Evolutionary conservation across 73 alveolate genomes (phyloP), one percentile per base, ranked within the genome.

Genomic region (Blepharisma stoltei): DNA sequence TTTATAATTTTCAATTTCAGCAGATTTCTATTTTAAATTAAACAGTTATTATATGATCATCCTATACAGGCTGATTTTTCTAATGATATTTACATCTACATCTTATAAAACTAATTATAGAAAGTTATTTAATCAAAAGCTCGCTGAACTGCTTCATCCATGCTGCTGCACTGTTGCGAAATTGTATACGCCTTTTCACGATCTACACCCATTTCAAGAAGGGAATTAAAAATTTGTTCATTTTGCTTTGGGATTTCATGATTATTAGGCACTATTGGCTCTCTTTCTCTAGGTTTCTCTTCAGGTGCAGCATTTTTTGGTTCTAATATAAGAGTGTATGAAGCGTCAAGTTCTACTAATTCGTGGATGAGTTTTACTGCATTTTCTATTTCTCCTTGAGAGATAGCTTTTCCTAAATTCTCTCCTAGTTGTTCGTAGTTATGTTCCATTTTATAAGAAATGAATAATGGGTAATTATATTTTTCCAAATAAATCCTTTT

Each of bases 131-230:
- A 50, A 18, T 50, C 21, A 60, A 60, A 60, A 25, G 73, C 73
- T 14, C 11, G 14, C 14, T 25, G 14, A 0, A 60, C 4, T n/a
- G 73, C 73, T 20, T 60, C 73, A 25, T 60, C 73, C 2, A 60
- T n/a, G 23, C 46, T 25, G 2, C 23, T 60, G 2, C 49, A 60
- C 14, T n/a, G 14, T 9, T 14, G 14, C 2, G 73, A 14, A 8
- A 60, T n/a, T 8, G 14, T 3, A 14, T 9, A 9, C 2, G 73
- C 73, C 5, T 5, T 60, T 8, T 60, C 45, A 18, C 49, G 14
- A 25, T 60, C 73, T 9, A 60, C 73, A 2, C 73, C 73, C 2
- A 60, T 60, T 60, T 60, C 73, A 5, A 60, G 14, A n/a, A 60
- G 23, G 0, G 37, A 14, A 14, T 60, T 25, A 60, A 14, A 60